Base-by-base conservation (phyloP, 768 basidiomycete genomes). In the Auricularia cornea region DNA sequence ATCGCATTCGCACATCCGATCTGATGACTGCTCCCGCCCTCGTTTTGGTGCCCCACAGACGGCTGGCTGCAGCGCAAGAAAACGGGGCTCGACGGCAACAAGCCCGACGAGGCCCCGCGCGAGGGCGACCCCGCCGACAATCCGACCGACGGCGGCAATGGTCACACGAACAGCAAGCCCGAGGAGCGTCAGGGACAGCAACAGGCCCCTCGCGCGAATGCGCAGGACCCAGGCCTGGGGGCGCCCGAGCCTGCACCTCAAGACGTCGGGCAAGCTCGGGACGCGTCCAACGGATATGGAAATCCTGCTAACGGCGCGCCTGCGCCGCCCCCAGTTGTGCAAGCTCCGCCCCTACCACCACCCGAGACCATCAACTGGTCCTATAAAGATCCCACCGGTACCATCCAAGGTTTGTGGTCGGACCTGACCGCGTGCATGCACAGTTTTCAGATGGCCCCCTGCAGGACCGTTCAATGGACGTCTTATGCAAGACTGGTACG, bases 401-500 rank as follows among this genome's bases (percentile, higher is more conserved):
- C 89, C 64, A 78, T 95, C 48, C 94, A 98, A 84, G 94, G 94
- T 92, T 68, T 38, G 35, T 38, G 35, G 35, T 8, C 8, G 67
- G 75, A 67, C 5, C 44, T 26, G 12, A 63, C 2, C 23, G 57
- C 59, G 16, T 60, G 23, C 26, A 14, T 38, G 16, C 35, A 38
- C 35, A 8, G 35, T 38, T 38, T 38, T 38, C 35, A 38, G 35
- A 20, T 12, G 23, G 20, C 32, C 18, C 18, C 62, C 18, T 59
- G 41, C 66, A 96, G 94, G 94, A 63, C 94, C 94, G 4, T 98
- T 96, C 80, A 82, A 82, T 54, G 92, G 92, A 30, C 85, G 88
- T 65, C 68, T 89, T 62, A 96, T 98, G 94, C 94, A 96, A 77
- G 91, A 91, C 70, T 97, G 94, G 94, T 88, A 86, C 71, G 86